Evolutionary conservation across 1,284 basidiomycete species (phyloP).

Genomic region (Heimioporus retisporus): DNA sequence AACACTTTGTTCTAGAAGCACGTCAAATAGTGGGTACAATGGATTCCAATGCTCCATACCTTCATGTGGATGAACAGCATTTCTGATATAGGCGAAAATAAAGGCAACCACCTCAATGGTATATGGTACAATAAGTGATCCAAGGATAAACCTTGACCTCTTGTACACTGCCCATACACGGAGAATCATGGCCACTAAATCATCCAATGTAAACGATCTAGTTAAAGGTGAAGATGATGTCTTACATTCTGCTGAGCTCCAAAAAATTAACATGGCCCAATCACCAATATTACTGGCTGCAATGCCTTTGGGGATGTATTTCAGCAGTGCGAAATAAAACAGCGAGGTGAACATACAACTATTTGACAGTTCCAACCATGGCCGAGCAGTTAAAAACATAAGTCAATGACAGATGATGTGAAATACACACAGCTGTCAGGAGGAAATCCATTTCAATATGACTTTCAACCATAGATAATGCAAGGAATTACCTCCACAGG

Average conservation of each 20-base stretch:
- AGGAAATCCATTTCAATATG: neutral
- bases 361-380: neutral
- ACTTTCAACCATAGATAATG: neutral
- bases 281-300: neutral
- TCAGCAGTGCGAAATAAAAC: too few species aligned
- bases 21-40: too few species aligned
- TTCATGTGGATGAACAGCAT: too few species aligned
- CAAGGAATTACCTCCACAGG: neutral
- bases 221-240: neutral
- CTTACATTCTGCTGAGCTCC: neutral
- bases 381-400: too few species aligned
- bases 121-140: neutral
- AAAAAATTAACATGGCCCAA: neutral
- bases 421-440: too few species aligned
- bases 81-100: neutral
- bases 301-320: neutral
- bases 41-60: too few species aligned
- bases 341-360: neutral
- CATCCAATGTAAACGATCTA: neutral
- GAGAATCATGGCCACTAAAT: neutral
- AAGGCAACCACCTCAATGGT: neutral
- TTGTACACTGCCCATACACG: neutral
- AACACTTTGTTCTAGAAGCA: too few species aligned
- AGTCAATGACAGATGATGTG: too few species aligned
- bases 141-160: neutral